A percentile compares a stretch with the other conserved stretches of the same genome.
Conservation (phyloP, 306 rosid genomes). For the Sphenostylis stenocarpa region DNA sequence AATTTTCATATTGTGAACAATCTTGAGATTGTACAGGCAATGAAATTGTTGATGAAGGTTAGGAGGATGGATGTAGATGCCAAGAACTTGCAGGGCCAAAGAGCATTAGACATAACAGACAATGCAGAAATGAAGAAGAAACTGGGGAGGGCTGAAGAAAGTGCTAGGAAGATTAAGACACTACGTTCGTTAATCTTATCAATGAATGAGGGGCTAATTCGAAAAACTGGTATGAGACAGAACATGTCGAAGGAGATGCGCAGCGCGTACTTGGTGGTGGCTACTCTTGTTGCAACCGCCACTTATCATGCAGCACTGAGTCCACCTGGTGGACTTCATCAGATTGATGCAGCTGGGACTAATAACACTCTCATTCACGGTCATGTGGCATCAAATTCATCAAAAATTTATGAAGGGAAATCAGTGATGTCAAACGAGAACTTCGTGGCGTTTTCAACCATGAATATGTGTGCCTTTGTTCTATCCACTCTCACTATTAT, state of each 20-base stretch:
- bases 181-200: background rate
- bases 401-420: background rate
- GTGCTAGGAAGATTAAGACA: background rate
- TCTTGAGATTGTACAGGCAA: background rate
- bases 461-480: background rate
- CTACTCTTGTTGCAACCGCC: background rate
- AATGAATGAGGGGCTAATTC: background rate
- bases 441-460: background rate
- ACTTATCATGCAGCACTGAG: background rate
- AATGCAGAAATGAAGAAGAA: background rate
- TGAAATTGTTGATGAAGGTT: background rate
- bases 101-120: background rate
- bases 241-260: background rate
- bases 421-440: background rate
- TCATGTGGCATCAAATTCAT: background rate
- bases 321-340: background rate
- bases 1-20: no score
- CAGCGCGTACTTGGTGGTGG: background rate
- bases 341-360: background rate
- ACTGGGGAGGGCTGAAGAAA: background rate
- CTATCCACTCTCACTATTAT: background rate
- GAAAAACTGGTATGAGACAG: background rate
- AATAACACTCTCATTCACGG: background rate
- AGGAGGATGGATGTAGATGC: background rate
- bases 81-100: background rate